Base-by-base conservation (phyloP, 2,329 filamentous ascomycete genomes). In the Leptosphaerulina australis region DNA sequence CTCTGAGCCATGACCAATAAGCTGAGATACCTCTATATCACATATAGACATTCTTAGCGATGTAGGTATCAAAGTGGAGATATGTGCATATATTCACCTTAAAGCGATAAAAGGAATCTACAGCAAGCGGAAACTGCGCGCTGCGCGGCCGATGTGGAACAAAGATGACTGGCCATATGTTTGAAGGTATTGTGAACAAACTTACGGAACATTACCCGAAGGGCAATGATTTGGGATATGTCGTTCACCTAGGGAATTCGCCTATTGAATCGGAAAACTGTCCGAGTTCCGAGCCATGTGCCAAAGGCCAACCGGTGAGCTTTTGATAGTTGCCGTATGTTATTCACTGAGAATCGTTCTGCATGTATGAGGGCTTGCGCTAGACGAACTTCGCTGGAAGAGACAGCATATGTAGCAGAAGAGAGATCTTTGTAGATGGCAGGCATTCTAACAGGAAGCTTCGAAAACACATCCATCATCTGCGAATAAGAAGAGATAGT, bases 1-100 rank as follows among this genome's bases (percentile, higher is more conserved):
- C 40, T 25, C 6, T 35, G 24, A 40, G 29, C 34, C 35, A 40
- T 24, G 10, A 18, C 35, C 22, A 36, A 34, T 35, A 24, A 20
- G 9, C 18, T 1, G 18, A 8, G 15, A 8, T 17, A 8, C 12
- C 3, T 28, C 31, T 37, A 49, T 15, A 8, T 26, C 33, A 17
- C 2, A 33, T 38, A 5, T 2, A 50, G 46, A 38, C n/a, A 38
- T 28, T 15, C 14, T 34, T 39, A 44, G 46, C 39, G 39, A 39
- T 3, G 6, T 4, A n/a, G 11, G 24, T 18, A 9, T 20, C 0
- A 14, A 15, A 33, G 22, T 28, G 39, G 47, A 24, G 14, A 40
- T 15, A 10, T 15, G 24, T n/a, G 17, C 34, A 44, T 3, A 17
- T 17, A 10, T 17, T 8, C 7, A 17, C 17, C 22, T 28, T 35